Base-by-base conservation (phyloP, 2,329 filamentous ascomycete genomes). In the Fusarium sp. region DNA sequence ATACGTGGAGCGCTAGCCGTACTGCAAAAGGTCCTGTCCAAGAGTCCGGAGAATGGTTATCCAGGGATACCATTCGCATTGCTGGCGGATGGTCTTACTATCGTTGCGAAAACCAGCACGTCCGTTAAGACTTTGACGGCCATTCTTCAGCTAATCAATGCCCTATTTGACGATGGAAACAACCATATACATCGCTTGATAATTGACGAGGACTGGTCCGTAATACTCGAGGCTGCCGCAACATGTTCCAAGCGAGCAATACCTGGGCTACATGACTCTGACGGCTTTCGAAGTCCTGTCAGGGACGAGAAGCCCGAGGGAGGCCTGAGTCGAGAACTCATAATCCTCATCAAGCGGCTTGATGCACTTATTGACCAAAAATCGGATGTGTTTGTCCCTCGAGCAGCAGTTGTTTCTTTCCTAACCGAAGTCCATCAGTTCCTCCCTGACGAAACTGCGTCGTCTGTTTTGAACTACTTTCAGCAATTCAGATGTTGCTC, bases 401-500 rank as follows among this genome's bases (percentile, higher is more conserved):
- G 87, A 57, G 89, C 91, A 66, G 87, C 88, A 20, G 89, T 92
- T 55, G 87, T 94, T 79, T 82, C 85, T 23, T 91, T 94, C 73
- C 90, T 94, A 67, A 84, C 88, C 33, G 83, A 85, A 27, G 85
- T 93, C 18, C 87, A 91, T 59, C 81, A 83, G 18, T 85, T 89
- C 38, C 84, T 94, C 12, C 89, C 90, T 9, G 90, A 94, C 75
- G 86, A 87, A 7, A 88, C 89, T 12, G 90, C 88, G 3, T 86
- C 86, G 49, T 83, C 91, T 14, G 86, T 93, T 27, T 85, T 94
- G 45, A 86, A 89, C 46, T 89, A 93, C 76, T 92, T 91, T 70
- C 86, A 87, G 60, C 88, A 92, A 57, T 91, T 92, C 70, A 85
- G 91, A 48, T 90, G 89, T 74, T 92, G 92, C 73, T 91, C 91